These are phyloP conservation scores for Cairneyella variabilis DNA, from an alignment of 495 filamentous ascomycete species.

Conservation along the genomic window DNA sequence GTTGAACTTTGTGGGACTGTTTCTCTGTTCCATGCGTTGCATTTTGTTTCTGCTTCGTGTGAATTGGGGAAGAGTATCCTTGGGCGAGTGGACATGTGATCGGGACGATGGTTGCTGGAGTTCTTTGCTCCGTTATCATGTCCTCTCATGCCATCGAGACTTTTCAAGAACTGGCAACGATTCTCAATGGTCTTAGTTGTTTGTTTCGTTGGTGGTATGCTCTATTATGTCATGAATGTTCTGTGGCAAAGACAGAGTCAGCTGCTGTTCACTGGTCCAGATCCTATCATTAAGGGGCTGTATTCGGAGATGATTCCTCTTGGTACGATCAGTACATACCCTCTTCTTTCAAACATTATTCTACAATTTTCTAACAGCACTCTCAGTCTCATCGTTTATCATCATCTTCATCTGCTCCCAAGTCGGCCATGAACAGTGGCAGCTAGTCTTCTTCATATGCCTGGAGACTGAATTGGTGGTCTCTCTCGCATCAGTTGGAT, in stretches of 20 bases:
- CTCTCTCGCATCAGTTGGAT: not conserved
- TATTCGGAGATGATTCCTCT: not conserved
- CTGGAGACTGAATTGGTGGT: not conserved
- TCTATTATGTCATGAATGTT: slow-evolving; percentile 19
- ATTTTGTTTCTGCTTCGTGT: too few species aligned
- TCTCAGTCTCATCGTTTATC: not conserved
- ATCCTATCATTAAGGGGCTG: not conserved
- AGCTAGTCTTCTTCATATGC: not conserved
- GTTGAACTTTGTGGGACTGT: too few species aligned
- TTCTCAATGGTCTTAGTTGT: slow-evolving; percentile 38
- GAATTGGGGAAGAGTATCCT: too few species aligned
- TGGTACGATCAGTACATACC: not conserved
- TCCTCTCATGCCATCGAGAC: too few species aligned
- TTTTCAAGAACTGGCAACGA: too few species aligned
- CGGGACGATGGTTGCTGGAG: too few species aligned
- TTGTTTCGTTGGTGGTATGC: slow-evolving; percentile 27
- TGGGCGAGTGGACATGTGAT: too few species aligned
- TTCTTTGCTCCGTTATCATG: too few species aligned
- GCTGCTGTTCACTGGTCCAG: not conserved
- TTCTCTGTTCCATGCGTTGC: too few species aligned
- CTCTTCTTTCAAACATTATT: not conserved
- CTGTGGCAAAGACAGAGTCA: not conserved
- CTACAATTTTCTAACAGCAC: not conserved
- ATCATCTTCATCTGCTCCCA: not conserved
- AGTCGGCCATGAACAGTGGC: slow-evolving; percentile 1